Base-by-base conservation (phyloP, 306 rosid genomes). In the Rosa lucieae region DNA sequence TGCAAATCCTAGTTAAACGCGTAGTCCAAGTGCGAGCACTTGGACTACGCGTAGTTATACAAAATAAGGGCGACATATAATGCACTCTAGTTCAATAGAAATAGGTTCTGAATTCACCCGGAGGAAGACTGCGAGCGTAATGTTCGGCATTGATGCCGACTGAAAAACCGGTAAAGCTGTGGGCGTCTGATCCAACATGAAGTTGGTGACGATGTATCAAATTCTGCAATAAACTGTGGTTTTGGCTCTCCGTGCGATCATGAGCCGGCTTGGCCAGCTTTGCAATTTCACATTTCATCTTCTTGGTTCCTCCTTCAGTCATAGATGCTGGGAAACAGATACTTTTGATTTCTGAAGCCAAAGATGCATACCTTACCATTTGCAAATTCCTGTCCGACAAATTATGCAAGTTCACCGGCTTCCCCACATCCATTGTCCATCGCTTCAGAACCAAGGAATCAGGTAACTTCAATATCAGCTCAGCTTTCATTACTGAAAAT, bases 241-340 rank as follows among this genome's bases (percentile, higher is more conserved):
- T 62, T 29, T 62, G 68, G 40, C 40, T 62, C 68, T 62, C 68
- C 1, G 20, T 26, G 68, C 13, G 42, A 62, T 13, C 68, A 13
- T 0, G 20, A 9, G 68, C 68, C 68, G 13, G 42, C 68, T 62
- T 62, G 68, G 68, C 68, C 68, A 62, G 42, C 68, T 62, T 62
- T 20, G 68, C 68, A 62, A 62, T 62, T 62, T 62, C 68, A 26
- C 68, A 42, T 62, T 62, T 62, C 68, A 62, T 29, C 68, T 59
- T 59, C 66, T 29, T 32, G 40, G 68, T 29, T 29, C 18, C 8
- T 62, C 32, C 68, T 14, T 62, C 68, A 62, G 40, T 62, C 37
- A 62, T 62, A 11, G 68, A 62, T 11, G 68, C 68, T 62, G 40
- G 68, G 68, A 62, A 62, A 26, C 42, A 62, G 0, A 29, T 5